Conservation (phyloP, 78 protist genomes). For the Polysphondylium violaceum region DNA sequence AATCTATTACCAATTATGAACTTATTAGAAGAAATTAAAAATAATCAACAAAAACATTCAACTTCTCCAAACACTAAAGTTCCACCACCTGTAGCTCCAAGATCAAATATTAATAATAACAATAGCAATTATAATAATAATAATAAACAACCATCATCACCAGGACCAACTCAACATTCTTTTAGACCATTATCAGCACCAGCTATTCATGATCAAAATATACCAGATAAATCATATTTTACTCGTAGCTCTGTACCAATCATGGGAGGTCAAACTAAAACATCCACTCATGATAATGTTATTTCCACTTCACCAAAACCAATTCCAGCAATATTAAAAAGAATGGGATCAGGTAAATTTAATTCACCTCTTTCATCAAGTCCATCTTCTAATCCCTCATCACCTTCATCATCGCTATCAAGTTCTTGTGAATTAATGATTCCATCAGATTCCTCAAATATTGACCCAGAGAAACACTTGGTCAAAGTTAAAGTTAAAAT, state of each 20-base stretch:
- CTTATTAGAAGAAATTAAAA: conserved; percentile 36
- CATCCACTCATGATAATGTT: neutral
- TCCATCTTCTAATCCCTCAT: no score
- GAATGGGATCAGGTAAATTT: no score
- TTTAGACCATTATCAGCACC: conserved; percentile 29
- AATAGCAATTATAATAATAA: no score
- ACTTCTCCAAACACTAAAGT: neutral
- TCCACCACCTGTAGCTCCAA: no score
- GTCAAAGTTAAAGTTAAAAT: conserved; percentile 27
- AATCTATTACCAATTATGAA: conserved; percentile 10
- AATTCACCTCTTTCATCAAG: no score
- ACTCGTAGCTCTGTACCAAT: no score
- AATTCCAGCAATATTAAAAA: no score
- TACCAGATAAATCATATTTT: neutral
- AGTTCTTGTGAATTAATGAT: conserved; percentile 3
- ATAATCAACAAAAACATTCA: neutral
- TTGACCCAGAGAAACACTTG: neutral
- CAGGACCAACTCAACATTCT: neutral
- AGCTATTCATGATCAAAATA: conserved; percentile 1
- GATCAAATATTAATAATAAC: no score
- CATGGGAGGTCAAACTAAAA: no score
- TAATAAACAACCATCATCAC: neutral
- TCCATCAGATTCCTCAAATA: neutral
- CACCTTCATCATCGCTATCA: conserved; percentile 15
- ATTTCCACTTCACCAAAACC: neutral